These are phyloP conservation scores for Malassezia sympodialis DNA, from an alignment of 1,284 basidiomycete genomes.

Conservation along the genomic window DNA sequence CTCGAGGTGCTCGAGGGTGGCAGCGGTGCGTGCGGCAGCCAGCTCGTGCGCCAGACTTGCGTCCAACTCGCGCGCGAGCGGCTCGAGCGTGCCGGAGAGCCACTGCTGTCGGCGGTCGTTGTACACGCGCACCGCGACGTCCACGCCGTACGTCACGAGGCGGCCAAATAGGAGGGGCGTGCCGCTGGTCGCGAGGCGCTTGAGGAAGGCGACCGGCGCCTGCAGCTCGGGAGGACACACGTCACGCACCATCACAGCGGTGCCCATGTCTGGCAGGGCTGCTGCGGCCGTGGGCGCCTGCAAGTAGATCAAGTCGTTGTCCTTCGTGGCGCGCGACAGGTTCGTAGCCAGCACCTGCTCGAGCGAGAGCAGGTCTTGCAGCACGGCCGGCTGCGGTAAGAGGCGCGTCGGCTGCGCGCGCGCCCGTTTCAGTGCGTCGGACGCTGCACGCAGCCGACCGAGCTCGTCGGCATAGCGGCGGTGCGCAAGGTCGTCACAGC, in stretches of 20 bases:
- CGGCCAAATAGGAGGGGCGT: conserved; percentile 58
- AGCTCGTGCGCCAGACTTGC: conserved; percentile 57
- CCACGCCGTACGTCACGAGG: conserved; percentile 76
- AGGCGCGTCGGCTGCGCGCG: conserved; percentile 61
- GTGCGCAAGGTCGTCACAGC: conserved; percentile 77
- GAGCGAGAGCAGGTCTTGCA: conserved; percentile 54
- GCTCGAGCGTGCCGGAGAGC: conserved; percentile 61
- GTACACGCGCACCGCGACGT: conserved; percentile 80
- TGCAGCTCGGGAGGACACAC: conserved; percentile 57
- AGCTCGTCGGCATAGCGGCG: conserved; percentile 50
- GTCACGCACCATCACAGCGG: conserved; percentile 62
- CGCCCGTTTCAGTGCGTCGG: conserved; percentile 59
- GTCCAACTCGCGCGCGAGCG: conserved; percentile 61
- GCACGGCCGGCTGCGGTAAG: conserved; percentile 51
- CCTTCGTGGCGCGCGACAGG: conserved; percentile 60
- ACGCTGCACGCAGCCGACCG: conserved; percentile 32
- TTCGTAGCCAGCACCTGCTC: conserved; percentile 57
- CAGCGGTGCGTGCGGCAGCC: conserved; percentile 67
- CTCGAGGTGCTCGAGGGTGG: conserved; percentile 76
- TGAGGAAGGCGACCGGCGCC: conserved; percentile 29
- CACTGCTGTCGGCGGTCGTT: conserved; percentile 68
- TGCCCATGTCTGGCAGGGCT: conserved; percentile 60
- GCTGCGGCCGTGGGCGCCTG: conserved; percentile 68
- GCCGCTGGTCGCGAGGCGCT: conserved; percentile 23
- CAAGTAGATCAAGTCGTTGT: conserved; percentile 95